These are phyloP conservation scores for Silene vulgaris DNA, from an alignment of 179 eudicot species.

Conservation along the genomic window DNA sequence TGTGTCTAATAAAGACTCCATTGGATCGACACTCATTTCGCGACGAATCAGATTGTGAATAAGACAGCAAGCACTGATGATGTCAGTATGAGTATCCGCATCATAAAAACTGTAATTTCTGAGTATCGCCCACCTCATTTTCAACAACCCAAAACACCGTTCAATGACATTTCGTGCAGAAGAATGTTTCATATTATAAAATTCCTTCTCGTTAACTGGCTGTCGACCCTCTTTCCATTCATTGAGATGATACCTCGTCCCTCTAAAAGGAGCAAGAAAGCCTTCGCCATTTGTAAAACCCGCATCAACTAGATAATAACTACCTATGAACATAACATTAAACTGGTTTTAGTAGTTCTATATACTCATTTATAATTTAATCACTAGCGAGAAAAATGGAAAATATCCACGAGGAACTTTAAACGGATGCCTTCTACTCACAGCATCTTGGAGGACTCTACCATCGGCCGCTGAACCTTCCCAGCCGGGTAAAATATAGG, in stretches of 20 bases:
- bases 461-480: slow-evolving; percentile 3
- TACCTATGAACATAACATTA: too few species aligned
- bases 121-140: slow-evolving; percentile 17
- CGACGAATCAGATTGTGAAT: slow-evolving; percentile 15
- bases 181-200: neutral
- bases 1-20: neutral
- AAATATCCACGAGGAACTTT: too few species aligned
- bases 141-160: slow-evolving; percentile 17
- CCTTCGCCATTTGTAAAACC: neutral
- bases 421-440: too few species aligned
- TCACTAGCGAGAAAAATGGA: too few species aligned
- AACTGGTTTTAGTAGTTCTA: too few species aligned
- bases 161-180: neutral
- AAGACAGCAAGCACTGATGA: neutral
- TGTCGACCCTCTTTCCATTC: too few species aligned
- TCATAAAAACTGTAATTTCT: neutral
- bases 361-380: too few species aligned
- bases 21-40: neutral
- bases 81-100: slow-evolving; percentile 10
- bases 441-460: too few species aligned
- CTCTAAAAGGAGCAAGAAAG: neutral
- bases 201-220: too few species aligned
- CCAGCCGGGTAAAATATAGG: slow-evolving; percentile 9
- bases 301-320: neutral
- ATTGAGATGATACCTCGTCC: too few species aligned